Base-by-base conservation (phyloP, 345 rosid species). In the Linum lewisii region DNA sequence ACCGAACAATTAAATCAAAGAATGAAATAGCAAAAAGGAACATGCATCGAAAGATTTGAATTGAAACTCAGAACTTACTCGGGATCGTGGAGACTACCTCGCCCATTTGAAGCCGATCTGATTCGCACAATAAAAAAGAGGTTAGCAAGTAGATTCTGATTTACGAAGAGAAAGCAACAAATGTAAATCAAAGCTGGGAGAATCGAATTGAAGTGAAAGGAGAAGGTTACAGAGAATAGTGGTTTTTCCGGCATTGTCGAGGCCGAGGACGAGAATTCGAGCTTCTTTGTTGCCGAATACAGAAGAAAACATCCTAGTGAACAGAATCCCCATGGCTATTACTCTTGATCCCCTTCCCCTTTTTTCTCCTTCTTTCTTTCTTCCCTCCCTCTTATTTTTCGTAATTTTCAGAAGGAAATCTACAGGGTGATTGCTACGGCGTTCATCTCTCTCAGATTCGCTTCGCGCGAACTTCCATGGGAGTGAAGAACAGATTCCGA, bases 1-100 rank as follows among this genome's bases (percentile, higher is more conserved):
- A 53, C 29, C 55, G 63, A 66, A 26, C 24, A 44, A 29, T 42
- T 42, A 24, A 18, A 47, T 54, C 25, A 13, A 52, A 65, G 5
- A 6, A 15, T 51, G 9, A 20, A 29, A 2, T 21, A 19, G 51
- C n/a, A 24, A 16, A 15, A 54, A 13, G 8, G 44, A 59, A 58
- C 61, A 70, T 24, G 37, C 47, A 42, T 16, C 47, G 14, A 11
- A 8, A 42, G 47, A 42, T 42, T 11, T 42, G 47, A 9, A 7
- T 42, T 11, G 47, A 11, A 42, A 42, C 47, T 42, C 47, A 20
- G 62, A 21, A 81, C 90, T 60, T 61, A 91, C 98, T 91, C 57
- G 98, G 98, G 74, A 91, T 91, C 49, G 96, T 91, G 21, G 98
- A 88, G 47, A 91, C 96, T 59, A 91, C 96, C 77, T 91, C 98